Base-by-base conservation (phyloP, 768 basidiomycete genomes). In the Amanita fuliginea region DNA sequence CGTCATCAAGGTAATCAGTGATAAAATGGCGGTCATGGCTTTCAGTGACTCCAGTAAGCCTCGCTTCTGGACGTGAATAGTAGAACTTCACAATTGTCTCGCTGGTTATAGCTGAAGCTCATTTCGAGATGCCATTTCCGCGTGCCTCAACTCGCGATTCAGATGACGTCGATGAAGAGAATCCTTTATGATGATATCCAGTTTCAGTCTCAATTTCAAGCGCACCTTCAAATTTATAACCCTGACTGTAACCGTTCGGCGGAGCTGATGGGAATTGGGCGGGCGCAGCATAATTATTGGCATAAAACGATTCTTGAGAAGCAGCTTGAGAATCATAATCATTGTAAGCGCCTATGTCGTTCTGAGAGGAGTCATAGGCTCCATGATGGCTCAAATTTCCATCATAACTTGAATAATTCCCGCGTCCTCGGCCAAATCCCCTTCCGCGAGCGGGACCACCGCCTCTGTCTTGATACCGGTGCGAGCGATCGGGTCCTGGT, bases 201-300 rank as follows among this genome's bases (percentile, higher is more conserved):
- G 54, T 62, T 72, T 76, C 64, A 78, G 72, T 78, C 76, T 80
- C 68, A 80, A 78, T 65, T 75, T 77, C 73, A 69, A 82, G 86
- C 87, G 86, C 78, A 91, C 87, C 87, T 90, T 89, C 86, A 70
- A 68, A 76, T 68, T 76, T 78, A 65, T 76, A 84, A 55, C 71
- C 80, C 68, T 83, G 80, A 64, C 72, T 64, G 61, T 70, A 76
- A 49, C 74, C 75, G 53, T 70, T 67, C 62, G 74, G 64, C 55
- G 70, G 61, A 64, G 73, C 64, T 47, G 67, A 57, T 59, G 67
- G 69, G 67, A 75, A 81, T 62, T 78, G 73, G 60, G 71, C 64
- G 56, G 78, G 65, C 51, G 75, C 64, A 56, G 69, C 69, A 68
- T 67, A 73, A 70, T 72, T 72, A 72, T 76, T 81, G 68, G 85